phyloP scores from a whole-genome alignment of 2,329 filamentous ascomycete genomes.

The Stagonosporopsis rhizophila region DNA sequence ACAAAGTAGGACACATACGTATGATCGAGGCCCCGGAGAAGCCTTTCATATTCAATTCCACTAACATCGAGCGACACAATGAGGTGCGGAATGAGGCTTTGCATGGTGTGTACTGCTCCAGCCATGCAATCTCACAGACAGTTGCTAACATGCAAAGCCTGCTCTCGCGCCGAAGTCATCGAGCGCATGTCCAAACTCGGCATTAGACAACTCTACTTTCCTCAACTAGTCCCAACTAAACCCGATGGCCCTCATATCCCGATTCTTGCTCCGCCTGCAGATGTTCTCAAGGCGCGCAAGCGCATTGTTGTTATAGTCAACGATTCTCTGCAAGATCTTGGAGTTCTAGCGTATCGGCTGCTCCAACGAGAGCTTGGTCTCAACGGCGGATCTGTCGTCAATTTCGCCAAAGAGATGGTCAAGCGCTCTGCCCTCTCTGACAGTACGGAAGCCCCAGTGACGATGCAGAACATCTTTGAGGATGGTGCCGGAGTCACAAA shows the following conservation, averaged over 20 bases:
- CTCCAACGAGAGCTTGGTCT: conserved; percentile 70
- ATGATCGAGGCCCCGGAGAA: conserved; percentile 70
- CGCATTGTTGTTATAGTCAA: conserved; percentile 79
- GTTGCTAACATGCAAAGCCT: conserved; percentile 57
- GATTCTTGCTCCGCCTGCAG: conserved; percentile 66
- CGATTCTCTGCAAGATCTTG: conserved; percentile 79
- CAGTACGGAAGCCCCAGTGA: background rate
- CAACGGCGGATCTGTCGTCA: conserved; percentile 72
- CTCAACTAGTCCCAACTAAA: conserved; percentile 57
- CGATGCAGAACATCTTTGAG: conserved; percentile 13
- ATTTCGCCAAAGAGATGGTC: conserved; percentile 62
- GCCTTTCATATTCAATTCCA: conserved; percentile 77
- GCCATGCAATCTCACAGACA: background rate
- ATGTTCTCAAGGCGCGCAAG: conserved; percentile 61
- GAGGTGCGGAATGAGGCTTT: conserved; percentile 72
- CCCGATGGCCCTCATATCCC: conserved; percentile 65
- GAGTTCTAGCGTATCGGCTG: conserved; percentile 74
- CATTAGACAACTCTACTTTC: conserved; percentile 67
- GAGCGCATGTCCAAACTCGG: conserved; percentile 68
- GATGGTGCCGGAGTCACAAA: conserved; percentile 31
- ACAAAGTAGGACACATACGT: conserved; percentile 75
- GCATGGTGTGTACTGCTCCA: conserved; percentile 63
- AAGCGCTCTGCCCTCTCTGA: conserved; percentile 28
- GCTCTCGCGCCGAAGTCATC: conserved; percentile 66
- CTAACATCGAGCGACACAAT: conserved; percentile 78